Evolutionary conservation across 805 yeast genomes (phyloP).

Genomic region (Hanseniaspora occidentalis): DNA sequence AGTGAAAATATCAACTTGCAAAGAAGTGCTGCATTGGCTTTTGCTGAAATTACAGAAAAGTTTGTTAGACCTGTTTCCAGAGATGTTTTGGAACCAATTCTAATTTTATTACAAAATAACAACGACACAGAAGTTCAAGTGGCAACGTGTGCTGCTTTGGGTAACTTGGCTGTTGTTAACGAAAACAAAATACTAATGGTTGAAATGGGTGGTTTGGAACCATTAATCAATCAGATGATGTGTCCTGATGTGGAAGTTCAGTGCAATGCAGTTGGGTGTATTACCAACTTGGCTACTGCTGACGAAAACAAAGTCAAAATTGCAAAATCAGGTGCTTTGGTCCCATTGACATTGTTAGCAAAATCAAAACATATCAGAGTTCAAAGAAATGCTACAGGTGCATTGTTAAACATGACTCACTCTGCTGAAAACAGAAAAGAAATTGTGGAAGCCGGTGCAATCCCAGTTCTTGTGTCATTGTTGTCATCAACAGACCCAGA

Average conservation of each 20-base stretch:
- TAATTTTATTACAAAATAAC: slow-evolving; percentile 64
- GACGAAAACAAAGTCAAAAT: slow-evolving; percentile 94
- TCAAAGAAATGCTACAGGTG: slow-evolving; percentile 98
- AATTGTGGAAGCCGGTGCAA: slow-evolving; percentile 94
- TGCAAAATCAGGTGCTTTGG: slow-evolving; percentile 91
- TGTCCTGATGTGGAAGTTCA: slow-evolving; percentile 94
- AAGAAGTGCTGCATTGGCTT: slow-evolving; percentile 94
- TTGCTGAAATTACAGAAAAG: slow-evolving; percentile 96
- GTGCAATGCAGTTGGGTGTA: slow-evolving; percentile 98
- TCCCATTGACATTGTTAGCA: slow-evolving; percentile 89
- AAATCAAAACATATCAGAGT: slow-evolving; percentile 90
- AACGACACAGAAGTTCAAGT: slow-evolving; percentile 91
- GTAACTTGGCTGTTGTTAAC: slow-evolving; percentile 94
- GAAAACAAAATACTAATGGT: slow-evolving; percentile 89
- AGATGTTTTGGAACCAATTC: slow-evolving; percentile 87
- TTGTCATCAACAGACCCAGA: slow-evolving; percentile 84
- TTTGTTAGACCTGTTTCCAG: slow-evolving; percentile 83
- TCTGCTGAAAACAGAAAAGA: slow-evolving; percentile 93
- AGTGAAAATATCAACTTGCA: slow-evolving; percentile 92
- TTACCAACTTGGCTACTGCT: slow-evolving; percentile 94
- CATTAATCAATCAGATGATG: slow-evolving; percentile 95
- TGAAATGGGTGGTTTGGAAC: slow-evolving; percentile 96
- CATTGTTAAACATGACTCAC: slow-evolving; percentile 94
- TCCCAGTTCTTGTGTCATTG: slow-evolving; percentile 85
- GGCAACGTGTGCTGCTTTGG: slow-evolving; percentile 97